Evolutionary conservation across 2,329 filamentous ascomycete genomes (phyloP).

Genomic region (Aspergillus sclerotialis): DNA sequence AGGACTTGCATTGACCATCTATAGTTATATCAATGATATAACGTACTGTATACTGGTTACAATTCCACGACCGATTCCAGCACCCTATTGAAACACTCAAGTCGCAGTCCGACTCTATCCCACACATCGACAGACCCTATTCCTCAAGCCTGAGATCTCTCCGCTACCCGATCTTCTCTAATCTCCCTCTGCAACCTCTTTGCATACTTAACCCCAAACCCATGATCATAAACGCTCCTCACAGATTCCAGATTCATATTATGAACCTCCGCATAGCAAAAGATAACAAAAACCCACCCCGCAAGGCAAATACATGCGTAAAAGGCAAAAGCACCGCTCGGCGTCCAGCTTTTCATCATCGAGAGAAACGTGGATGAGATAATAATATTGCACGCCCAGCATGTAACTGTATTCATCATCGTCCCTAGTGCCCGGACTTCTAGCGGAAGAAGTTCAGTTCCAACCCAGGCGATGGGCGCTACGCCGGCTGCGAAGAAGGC

Average conservation of each 20-base stretch:
- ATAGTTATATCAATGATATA: too few relatives aligned
- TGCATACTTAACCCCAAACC: slow-evolving; percentile 41
- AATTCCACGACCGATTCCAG: too few relatives aligned
- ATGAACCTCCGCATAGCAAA: slow-evolving; percentile 50
- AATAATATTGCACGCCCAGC: slow-evolving; percentile 41
- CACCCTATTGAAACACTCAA: too few relatives aligned
- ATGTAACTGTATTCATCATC: slow-evolving; percentile 33
- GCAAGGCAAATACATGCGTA: slow-evolving; percentile 45
- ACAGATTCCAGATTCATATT: slow-evolving; percentile 50
- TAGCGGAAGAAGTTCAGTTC: slow-evolving; percentile 41
- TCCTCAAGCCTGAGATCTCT: not conserved
- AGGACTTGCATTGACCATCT: too few relatives aligned
- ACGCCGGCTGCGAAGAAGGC: slow-evolving; percentile 41
- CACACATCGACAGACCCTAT: too few relatives aligned
- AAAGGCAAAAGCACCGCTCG: slow-evolving; percentile 45
- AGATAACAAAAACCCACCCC: slow-evolving; percentile 42
- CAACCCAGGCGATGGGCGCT: slow-evolving; percentile 43
- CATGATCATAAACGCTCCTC: slow-evolving; percentile 44
- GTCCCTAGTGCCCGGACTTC: slow-evolving; percentile 44
- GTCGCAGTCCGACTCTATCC: too few relatives aligned
- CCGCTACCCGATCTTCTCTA: slow-evolving; percentile 6
- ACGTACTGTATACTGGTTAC: too few relatives aligned
- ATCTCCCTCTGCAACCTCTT: slow-evolving; percentile 32
- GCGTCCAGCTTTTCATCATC: slow-evolving; percentile 44
- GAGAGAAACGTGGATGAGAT: slow-evolving; percentile 44